Evolutionary conservation across 495 filamentous ascomycete genomes (phyloP).

Genomic region (Penicillium herquei): DNA sequence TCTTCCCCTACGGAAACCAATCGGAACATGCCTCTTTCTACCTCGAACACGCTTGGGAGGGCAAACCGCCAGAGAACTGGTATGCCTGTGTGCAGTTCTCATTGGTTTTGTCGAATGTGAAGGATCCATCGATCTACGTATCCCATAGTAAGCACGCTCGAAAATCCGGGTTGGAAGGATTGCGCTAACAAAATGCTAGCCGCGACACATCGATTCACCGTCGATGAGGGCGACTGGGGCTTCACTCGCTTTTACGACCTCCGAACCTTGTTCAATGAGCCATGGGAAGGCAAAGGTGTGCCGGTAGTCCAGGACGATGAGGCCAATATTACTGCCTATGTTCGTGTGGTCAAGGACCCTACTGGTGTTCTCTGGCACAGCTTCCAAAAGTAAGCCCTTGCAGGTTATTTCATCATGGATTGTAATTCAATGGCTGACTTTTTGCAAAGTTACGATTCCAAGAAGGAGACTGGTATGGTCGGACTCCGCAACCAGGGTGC

Average conservation of each 20-base stretch:
- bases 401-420: neutral
- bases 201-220: slow-evolving; percentile 86
- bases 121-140: slow-evolving; percentile 75
- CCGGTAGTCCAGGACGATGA: slow-evolving; percentile 87
- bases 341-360: slow-evolving; percentile 92
- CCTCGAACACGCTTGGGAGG: slow-evolving; percentile 86
- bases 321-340: slow-evolving; percentile 87
- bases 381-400: slow-evolving; percentile 72
- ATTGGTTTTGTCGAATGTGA: slow-evolving; percentile 89
- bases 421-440: neutral
- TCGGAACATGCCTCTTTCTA: slow-evolving; percentile 92
- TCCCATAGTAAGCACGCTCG: slow-evolving; percentile 54
- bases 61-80: slow-evolving; percentile 78
- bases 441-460: slow-evolving; percentile 79
- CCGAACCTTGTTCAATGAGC: slow-evolving; percentile 70
- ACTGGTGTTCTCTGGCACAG: slow-evolving; percentile 99
- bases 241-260: slow-evolving; percentile 92
- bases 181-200: slow-evolving; percentile 37
- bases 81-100: slow-evolving; percentile 96
- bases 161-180: neutral
- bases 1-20: slow-evolving; percentile 94
- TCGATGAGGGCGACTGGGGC: slow-evolving; percentile 97
- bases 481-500: slow-evolving; percentile 97
- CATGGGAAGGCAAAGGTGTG: slow-evolving; percentile 64
- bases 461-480: slow-evolving; percentile 96